Evolutionary conservation across 345 rosid genomes (phyloP).

Genomic region (Hibiscus mutabilis): DNA sequence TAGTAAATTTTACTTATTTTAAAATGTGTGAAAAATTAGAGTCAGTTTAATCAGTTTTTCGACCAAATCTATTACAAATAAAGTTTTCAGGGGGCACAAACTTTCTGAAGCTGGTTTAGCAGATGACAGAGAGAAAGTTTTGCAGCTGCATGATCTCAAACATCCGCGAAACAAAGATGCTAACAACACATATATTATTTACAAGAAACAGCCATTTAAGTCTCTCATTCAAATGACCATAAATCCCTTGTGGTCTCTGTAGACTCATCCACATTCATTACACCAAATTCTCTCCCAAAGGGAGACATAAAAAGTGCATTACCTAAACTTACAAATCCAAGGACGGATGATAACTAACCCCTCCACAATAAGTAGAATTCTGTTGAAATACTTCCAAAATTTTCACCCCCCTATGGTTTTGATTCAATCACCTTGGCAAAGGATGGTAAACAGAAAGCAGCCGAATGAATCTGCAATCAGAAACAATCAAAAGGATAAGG

Average conservation of each 20-base stretch:
- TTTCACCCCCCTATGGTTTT: slow-evolving; percentile 34
- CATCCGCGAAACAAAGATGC: neutral
- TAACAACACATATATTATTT: neutral
- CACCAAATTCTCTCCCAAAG: slow-evolving; percentile 5
- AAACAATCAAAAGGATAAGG: neutral
- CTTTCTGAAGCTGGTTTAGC: too few species aligned
- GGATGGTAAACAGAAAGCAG: slow-evolving; percentile 89
- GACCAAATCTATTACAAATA: too few species aligned
- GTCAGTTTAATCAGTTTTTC: too few species aligned
- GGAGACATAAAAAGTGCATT: slow-evolving; percentile 3
- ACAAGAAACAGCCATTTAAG: neutral
- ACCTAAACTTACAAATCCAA: slow-evolving; percentile 20
- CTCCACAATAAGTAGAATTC: neutral
- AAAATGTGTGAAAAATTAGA: too few species aligned
- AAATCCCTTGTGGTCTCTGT: neutral
- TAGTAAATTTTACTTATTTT: too few species aligned
- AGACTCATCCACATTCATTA: neutral
- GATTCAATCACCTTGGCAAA: slow-evolving; percentile 82
- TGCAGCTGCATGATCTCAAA: neutral
- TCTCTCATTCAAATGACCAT: neutral
- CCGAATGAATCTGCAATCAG: slow-evolving; percentile 69
- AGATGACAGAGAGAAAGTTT: neutral
- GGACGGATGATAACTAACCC: slow-evolving; percentile 2
- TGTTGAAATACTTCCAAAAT: slow-evolving; percentile 4
- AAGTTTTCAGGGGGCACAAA: too few species aligned